Conservation (phyloP, 2,329 filamentous ascomycete genomes). For the Penicillium sp. region DNA sequence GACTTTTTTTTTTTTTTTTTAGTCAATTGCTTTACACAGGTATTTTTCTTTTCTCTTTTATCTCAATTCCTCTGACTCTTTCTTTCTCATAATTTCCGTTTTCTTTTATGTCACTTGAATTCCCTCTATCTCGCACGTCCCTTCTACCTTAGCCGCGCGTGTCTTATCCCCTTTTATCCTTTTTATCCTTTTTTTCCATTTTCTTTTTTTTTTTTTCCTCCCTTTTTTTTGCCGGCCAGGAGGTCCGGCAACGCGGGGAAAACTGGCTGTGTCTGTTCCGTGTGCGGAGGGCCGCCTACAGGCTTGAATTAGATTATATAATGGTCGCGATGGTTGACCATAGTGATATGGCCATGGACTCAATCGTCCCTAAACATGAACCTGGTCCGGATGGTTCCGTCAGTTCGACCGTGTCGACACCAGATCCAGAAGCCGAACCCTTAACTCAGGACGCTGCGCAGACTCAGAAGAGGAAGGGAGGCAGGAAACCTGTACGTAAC, state of each 20-base stretch:
- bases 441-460: conserved; percentile 38
- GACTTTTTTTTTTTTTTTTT: conserved; percentile 25
- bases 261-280: conserved; percentile 8
- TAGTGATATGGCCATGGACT: conserved; percentile 36
- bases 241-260: conserved; percentile 8
- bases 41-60: conserved; percentile 25
- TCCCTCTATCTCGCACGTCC: conserved; percentile 32
- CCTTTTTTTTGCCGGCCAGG: not conserved
- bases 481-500: conserved; percentile 79
- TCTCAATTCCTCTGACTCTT: conserved; percentile 25
- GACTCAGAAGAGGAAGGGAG: conserved; percentile 85
- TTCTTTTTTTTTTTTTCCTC: conserved; percentile 3
- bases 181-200: conserved; percentile 2
- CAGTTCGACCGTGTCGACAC: conserved; percentile 40
- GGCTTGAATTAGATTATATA: conserved; percentile 6
- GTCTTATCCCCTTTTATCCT: conserved; percentile 10
- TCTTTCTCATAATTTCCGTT: conserved; percentile 27
- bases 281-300: conserved; percentile 6
- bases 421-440: conserved; percentile 37
- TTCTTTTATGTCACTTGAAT: conserved; percentile 33
- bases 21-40: conserved; percentile 37
- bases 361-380: conserved; percentile 12
- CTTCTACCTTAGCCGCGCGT: conserved; percentile 34
- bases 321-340: conserved; percentile 42
- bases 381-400: conserved; percentile 34